phyloP scores from a whole-genome alignment of 2,329 filamentous ascomycete genomes.

The Aspergillus tanneri region DNA sequence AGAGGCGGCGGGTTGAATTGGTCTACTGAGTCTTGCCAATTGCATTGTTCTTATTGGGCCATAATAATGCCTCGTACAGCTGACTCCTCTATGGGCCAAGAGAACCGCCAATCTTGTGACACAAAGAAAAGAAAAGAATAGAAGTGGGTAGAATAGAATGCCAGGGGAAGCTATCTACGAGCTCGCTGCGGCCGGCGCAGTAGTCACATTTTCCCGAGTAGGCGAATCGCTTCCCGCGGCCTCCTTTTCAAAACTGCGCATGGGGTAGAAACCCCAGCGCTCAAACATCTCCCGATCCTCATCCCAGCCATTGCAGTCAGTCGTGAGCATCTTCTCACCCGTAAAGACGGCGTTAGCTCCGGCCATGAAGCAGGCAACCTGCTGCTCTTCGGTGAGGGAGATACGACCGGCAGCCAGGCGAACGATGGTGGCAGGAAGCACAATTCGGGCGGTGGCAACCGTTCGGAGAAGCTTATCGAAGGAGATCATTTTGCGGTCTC shows the following conservation, averaged over 20 bases:
- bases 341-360: slow-evolving; percentile 95
- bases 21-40: slow-evolving; percentile 4
- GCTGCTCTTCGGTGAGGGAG: slow-evolving; percentile 83
- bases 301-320: slow-evolving; percentile 86
- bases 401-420: slow-evolving; percentile 81
- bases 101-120: not conserved
- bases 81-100: not conserved
- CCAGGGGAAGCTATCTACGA: slow-evolving; percentile 18
- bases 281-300: slow-evolving; percentile 83
- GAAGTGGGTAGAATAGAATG: not conserved
- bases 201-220: slow-evolving; percentile 16
- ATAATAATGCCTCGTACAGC: slow-evolving; percentile 7
- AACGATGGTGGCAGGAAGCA: slow-evolving; percentile 84
- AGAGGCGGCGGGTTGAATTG: slow-evolving; percentile 4
- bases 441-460: slow-evolving; percentile 76
- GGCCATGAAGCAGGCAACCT: slow-evolving; percentile 84
- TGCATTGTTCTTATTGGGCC: slow-evolving; percentile 7
- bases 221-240: slow-evolving; percentile 10
- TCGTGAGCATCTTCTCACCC: slow-evolving; percentile 93
- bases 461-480: slow-evolving; percentile 79
- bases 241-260: slow-evolving; percentile 59
- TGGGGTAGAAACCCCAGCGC: slow-evolving; percentile 76
- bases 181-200: slow-evolving; percentile 34
- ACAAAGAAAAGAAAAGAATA: not conserved
- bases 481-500: slow-evolving; percentile 68